Evolutionary conservation across 805 yeast species (phyloP).

Genomic region (Diddensiella transvaalensis): DNA sequence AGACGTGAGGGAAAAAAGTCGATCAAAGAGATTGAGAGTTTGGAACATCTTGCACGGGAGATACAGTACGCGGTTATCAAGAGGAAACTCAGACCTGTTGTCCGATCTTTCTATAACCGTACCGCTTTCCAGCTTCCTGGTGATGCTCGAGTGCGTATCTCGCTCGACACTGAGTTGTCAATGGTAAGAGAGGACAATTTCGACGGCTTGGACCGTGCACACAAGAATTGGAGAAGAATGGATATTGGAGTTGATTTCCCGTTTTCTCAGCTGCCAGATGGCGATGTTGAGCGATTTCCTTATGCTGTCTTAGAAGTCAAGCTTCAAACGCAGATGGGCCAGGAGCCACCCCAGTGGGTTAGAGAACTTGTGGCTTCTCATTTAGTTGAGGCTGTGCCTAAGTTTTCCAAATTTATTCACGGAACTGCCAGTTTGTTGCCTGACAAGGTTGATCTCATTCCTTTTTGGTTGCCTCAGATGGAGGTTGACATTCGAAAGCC

Average conservation of each 20-base stretch:
- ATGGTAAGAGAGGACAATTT: slow-evolving; percentile 98
- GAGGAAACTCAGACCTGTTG: slow-evolving; percentile 85
- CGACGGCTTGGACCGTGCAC: slow-evolving; percentile 86
- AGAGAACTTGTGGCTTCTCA: slow-evolving; percentile 87
- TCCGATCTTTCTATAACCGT: slow-evolving; percentile 94
- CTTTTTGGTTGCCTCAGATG: slow-evolving; percentile 99
- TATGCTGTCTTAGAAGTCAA: slow-evolving; percentile 97
- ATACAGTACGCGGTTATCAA: slow-evolving; percentile 86
- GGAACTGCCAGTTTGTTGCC: slow-evolving; percentile 93
- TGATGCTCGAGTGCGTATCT: slow-evolving; percentile 97
- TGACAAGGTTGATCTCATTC: slow-evolving; percentile 76
- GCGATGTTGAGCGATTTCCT: slow-evolving; percentile 89
- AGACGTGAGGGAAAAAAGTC: slow-evolving; percentile 90
- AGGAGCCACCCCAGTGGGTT: slow-evolving; percentile 98
- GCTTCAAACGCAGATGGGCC: slow-evolving; percentile 95
- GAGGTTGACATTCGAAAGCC: slow-evolving; percentile 92
- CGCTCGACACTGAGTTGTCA: slow-evolving; percentile 93
- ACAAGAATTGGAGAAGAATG: slow-evolving; percentile 96
- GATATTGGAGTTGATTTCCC: slow-evolving; percentile 99
- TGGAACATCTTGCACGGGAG: slow-evolving; percentile 90
- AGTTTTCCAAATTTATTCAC: slow-evolving; percentile 94
- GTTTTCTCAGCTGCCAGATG: slow-evolving; percentile 75
- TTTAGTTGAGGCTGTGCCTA: slow-evolving; percentile 96
- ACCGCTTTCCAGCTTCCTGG: slow-evolving; percentile 99
- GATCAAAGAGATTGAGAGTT: slow-evolving; percentile 78